Percentiles rank a stretch among this genome's conserved stretches.
phyloP scores from a whole-genome alignment of 2,329 filamentous ascomycete genomes.

The Fusarium sp. region DNA sequence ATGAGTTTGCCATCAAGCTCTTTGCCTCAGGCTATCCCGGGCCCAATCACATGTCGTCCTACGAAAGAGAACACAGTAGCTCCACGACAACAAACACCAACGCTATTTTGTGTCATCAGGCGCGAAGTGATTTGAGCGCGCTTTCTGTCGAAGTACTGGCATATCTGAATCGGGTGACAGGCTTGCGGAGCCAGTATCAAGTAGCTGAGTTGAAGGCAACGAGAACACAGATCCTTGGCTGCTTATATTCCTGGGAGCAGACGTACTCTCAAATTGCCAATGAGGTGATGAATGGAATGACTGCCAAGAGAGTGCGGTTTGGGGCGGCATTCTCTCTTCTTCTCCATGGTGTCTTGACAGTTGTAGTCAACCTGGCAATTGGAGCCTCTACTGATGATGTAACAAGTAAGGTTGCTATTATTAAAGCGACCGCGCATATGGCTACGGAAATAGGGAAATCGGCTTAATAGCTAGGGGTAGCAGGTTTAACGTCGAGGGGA shows the following conservation, averaged over 20 bases:
- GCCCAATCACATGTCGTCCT: not conserved
- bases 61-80: not conserved
- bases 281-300: not conserved
- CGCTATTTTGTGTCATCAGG: not conserved
- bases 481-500: not conserved
- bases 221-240: not conserved
- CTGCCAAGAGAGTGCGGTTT: not conserved
- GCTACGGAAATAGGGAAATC: not conserved
- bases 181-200: not conserved
- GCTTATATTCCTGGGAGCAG: not conserved
- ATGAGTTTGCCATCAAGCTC: conserved; percentile 10
- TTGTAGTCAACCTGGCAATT: not conserved
- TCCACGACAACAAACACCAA: not conserved
- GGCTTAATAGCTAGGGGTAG: not conserved
- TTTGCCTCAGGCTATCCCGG: conserved; percentile 6
- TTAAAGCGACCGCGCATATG: not conserved
- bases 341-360: not conserved
- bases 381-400: not conserved
- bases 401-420: not conserved
- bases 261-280: not conserved
- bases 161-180: not conserved
- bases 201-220: not conserved
- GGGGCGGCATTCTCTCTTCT: not conserved
- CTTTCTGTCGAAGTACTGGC: not conserved
- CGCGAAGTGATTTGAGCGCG: conserved; percentile 1